A percentile compares a stretch with the other conserved stretches of the same genome.
These are phyloP conservation scores for Prinsepia uniflora DNA, from an alignment of 306 rosid genomes.

Conservation along the genomic window DNA sequence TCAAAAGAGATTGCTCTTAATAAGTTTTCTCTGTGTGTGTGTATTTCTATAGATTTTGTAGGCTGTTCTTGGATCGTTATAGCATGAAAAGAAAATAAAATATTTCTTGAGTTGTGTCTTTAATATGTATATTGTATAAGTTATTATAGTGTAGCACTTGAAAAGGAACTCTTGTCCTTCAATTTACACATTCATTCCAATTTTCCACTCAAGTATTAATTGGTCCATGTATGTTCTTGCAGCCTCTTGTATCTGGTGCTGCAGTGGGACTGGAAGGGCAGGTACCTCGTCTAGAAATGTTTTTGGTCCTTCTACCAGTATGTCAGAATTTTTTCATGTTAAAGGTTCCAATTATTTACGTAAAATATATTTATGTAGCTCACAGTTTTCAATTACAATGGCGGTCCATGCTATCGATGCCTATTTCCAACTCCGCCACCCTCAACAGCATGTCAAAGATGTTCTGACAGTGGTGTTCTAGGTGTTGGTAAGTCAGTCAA, in stretches of 20 bases:
- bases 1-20: too few species aligned
- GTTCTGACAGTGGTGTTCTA: constrained; percentile 88
- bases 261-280: constrained; percentile 98
- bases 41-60: neutral
- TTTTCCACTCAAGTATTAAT: constrained; percentile 21
- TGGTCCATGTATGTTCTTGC: constrained; percentile 33
- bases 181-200: neutral
- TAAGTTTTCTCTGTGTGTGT: neutral
- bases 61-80: neutral
- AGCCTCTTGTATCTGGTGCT: constrained; percentile 99
- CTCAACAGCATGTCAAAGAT: constrained; percentile 89
- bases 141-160: neutral
- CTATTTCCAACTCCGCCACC: constrained; percentile 95
- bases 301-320: neutral
- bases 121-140: too few species aligned
- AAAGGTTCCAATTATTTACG: neutral
- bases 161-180: neutral
- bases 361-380: constrained; percentile 49
- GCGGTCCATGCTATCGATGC: constrained; percentile 92
- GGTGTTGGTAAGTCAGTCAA: constrained; percentile 67
- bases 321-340: neutral
- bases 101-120: neutral
- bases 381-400: constrained; percentile 80
- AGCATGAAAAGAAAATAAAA: neutral
- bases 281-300: constrained; percentile 41